Evolutionary conservation across 2,329 filamentous ascomycete species (phyloP).

Genomic region (Ophiostoma piceae): DNA sequence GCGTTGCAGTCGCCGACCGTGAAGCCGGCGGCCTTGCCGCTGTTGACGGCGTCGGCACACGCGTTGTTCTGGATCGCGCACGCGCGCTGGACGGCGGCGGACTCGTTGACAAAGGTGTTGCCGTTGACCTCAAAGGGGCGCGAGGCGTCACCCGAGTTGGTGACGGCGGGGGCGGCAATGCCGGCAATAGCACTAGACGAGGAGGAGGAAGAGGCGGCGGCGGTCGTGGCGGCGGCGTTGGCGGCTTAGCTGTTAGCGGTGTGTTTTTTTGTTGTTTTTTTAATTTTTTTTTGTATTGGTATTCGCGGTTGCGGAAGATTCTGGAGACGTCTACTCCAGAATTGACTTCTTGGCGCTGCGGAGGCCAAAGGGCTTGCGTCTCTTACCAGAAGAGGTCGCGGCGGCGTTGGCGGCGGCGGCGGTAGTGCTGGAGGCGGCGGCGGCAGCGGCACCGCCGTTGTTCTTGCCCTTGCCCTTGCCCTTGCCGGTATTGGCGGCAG

Average conservation of each 20-base stretch:
- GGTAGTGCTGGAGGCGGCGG: neutral
- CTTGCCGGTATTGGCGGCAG: neutral
- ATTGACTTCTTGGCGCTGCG: constrained; percentile 10
- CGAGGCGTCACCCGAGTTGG: constrained; percentile 42
- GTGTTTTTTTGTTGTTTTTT: neutral
- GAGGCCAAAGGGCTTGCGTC: constrained; percentile 8
- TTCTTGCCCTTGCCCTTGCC: neutral
- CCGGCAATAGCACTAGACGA: constrained; percentile 43
- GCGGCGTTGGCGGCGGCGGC: neutral
- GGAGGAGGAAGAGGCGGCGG: neutral
- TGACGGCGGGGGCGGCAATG: constrained; percentile 47
- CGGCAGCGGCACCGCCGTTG: neutral
- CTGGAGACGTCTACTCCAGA: neutral
- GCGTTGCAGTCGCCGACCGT: constrained; percentile 49
- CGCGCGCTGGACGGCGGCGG: constrained; percentile 53
- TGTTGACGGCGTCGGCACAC: constrained; percentile 54
- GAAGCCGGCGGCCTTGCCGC: constrained; percentile 39
- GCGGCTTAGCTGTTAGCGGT: neutral
- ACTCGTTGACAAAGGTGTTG: constrained; percentile 52
- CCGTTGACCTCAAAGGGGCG: constrained; percentile 55
- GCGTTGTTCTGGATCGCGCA: constrained; percentile 60
- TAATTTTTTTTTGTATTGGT: too few relatives aligned
- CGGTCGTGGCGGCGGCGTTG: constrained; percentile 14
- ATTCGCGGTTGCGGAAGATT: neutral
- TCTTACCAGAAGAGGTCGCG: constrained; percentile 21